Evolutionary conservation across 2,329 filamentous ascomycete genomes (phyloP).

Genomic region (Fusarium mangiferae): DNA sequence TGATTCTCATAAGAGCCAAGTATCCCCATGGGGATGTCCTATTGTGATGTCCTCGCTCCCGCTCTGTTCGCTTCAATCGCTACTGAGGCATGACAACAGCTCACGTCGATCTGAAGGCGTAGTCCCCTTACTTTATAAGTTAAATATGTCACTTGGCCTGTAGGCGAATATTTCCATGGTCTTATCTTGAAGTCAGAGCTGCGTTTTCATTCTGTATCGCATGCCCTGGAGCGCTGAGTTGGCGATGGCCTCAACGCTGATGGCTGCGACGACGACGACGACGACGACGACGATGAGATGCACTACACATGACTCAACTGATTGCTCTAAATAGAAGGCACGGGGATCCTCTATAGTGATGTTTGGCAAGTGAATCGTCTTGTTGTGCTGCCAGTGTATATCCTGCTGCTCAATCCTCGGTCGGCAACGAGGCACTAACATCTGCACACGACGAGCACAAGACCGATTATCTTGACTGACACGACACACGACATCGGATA

Average conservation of each 20-base stretch:
- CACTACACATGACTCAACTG: rapidly evolving
- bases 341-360: rapidly evolving
- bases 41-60: neutral
- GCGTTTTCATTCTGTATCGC: neutral
- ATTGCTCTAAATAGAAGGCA: rapidly evolving
- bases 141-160: neutral
- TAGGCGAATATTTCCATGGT: neutral
- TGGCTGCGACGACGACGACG: neutral
- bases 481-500: neutral
- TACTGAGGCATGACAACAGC: neutral
- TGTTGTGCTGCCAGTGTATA: neutral
- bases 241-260: neutral
- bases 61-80: neutral
- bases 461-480: neutral
- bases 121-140: rapidly evolving
- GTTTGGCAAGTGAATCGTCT: neutral
- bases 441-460: neutral
- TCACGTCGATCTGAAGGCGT: too few species aligned
- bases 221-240: neutral
- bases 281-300: neutral
- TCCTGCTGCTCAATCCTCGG: neutral
- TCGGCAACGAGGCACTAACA: neutral
- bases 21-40: rapidly evolving
- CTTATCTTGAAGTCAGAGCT: neutral
- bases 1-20: rapidly evolving